A percentile compares a stretch with the other conserved stretches of the same genome.
Conservation (phyloP, 495 filamentous ascomycete genomes). For the Aspergillus affinis region DNA sequence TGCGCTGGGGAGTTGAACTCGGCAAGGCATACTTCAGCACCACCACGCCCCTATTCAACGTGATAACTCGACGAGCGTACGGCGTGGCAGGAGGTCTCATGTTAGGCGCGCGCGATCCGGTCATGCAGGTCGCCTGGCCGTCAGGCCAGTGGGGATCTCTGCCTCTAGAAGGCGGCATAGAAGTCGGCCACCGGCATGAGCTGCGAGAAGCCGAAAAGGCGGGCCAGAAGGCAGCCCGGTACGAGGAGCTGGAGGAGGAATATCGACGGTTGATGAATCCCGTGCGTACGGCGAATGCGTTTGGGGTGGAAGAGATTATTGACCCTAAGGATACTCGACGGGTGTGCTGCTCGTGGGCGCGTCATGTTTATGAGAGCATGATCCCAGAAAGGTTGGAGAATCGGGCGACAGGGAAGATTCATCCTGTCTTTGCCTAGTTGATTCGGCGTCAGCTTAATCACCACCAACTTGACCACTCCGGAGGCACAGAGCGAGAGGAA, state of each 20-base stretch:
- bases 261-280: conserved; percentile 63
- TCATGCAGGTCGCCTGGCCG: conserved; percentile 62
- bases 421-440: conserved; percentile 44
- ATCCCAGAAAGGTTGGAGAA: conserved; percentile 49
- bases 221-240: conserved; percentile 47
- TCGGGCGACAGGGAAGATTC: conserved; percentile 50
- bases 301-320: conserved; percentile 64
- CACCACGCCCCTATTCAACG: conserved; percentile 59
- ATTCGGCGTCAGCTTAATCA: neutral
- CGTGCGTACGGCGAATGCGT: conserved; percentile 61
- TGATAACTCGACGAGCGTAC: conserved; percentile 56
- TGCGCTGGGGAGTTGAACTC: conserved; percentile 61
- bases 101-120: conserved; percentile 58
- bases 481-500: neutral
- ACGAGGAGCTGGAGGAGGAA: conserved; percentile 56
- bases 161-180: conserved; percentile 61
- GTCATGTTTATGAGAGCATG: conserved; percentile 52
- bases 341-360: conserved; percentile 53
- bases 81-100: conserved; percentile 64
- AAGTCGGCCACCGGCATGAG: conserved; percentile 59
- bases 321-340: conserved; percentile 58
- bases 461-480: neutral
- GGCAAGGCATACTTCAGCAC: conserved; percentile 60
- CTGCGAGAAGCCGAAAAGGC: conserved; percentile 53
- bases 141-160: conserved; percentile 60